These are phyloP conservation scores for Furcasterigmium furcatum DNA, from an alignment of 2,329 filamentous ascomycete genomes.

Conservation along the genomic window DNA sequence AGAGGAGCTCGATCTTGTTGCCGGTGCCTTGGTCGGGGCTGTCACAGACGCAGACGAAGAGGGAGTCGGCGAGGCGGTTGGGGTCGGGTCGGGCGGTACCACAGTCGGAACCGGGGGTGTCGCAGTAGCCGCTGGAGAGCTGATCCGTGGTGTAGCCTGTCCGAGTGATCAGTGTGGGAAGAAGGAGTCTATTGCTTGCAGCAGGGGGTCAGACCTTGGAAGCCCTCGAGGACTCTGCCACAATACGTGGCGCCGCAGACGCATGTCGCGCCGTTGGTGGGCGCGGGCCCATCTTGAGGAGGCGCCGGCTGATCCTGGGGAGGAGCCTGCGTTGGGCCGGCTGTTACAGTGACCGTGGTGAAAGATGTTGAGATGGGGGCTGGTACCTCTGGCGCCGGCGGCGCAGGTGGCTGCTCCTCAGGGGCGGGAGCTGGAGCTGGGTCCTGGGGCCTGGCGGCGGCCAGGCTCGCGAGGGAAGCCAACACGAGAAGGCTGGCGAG, in stretches of 20 bases:
- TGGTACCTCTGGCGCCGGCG: background rate
- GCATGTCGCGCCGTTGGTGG: slow-evolving; percentile 26
- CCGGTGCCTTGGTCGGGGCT: slow-evolving; percentile 26
- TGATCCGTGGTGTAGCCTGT: slow-evolving; percentile 17
- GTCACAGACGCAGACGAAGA: slow-evolving; percentile 36
- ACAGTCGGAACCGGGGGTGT: slow-evolving; percentile 30
- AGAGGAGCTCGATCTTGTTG: slow-evolving; percentile 30
- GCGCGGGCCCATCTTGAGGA: slow-evolving; percentile 4
- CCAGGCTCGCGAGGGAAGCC: background rate
- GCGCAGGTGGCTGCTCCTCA: background rate
- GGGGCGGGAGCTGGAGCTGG: background rate
- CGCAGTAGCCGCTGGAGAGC: slow-evolving; percentile 30
- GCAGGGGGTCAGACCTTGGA: slow-evolving; percentile 6
- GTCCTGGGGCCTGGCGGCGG: background rate
- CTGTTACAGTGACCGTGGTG: slow-evolving; percentile 7
- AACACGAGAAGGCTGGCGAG: background rate
- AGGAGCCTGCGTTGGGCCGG: slow-evolving; percentile 2
- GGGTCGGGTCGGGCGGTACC: slow-evolving; percentile 22
- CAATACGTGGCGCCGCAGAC: slow-evolving; percentile 40
- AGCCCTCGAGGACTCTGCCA: slow-evolving; percentile 28
- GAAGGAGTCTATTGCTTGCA: background rate
- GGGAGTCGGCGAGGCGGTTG: slow-evolving; percentile 20
- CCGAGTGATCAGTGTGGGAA: background rate
- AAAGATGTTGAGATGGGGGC: background rate
- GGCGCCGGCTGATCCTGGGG: background rate